phyloP scores from a whole-genome alignment of 768 basidiomycete genomes.

The Podaxis pistillaris region DNA sequence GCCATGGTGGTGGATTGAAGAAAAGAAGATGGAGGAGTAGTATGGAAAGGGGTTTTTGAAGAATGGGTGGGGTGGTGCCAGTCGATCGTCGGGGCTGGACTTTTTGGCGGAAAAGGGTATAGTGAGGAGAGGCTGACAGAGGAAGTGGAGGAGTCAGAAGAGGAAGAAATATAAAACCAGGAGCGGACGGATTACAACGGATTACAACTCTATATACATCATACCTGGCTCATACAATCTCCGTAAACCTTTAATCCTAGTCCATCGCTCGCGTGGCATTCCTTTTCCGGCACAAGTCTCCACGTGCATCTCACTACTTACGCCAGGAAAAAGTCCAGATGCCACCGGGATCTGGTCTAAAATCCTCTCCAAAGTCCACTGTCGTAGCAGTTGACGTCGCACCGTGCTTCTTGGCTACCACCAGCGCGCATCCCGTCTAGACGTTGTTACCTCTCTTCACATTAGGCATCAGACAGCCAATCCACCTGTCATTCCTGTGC shows the following conservation, averaged over 20 bases:
- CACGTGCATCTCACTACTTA: slow-evolving; percentile 1
- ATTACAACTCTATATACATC: background rate
- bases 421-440: slow-evolving; percentile 6
- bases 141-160: background rate
- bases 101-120: background rate
- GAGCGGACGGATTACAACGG: background rate
- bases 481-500: slow-evolving; percentile 4
- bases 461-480: slow-evolving; percentile 2
- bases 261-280: slow-evolving; percentile 11
- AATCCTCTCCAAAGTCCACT: background rate
- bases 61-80: background rate
- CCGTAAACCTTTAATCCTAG: background rate
- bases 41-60: slow-evolving; percentile 19
- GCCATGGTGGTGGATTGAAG: slow-evolving; percentile 20
- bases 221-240: background rate
- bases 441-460: background rate
- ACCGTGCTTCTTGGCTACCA: background rate
- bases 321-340: background rate
- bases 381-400: background rate
- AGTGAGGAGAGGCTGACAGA: slow-evolving; percentile 8
- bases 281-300: background rate
- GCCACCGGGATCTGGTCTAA: slow-evolving; percentile 11
- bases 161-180: background rate
- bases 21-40: slow-evolving; percentile 13
- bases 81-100: slow-evolving; percentile 8